These are phyloP conservation scores for Aspergillus arachidicola DNA, from an alignment of 2,329 filamentous ascomycete genomes.

Conservation along the genomic window DNA sequence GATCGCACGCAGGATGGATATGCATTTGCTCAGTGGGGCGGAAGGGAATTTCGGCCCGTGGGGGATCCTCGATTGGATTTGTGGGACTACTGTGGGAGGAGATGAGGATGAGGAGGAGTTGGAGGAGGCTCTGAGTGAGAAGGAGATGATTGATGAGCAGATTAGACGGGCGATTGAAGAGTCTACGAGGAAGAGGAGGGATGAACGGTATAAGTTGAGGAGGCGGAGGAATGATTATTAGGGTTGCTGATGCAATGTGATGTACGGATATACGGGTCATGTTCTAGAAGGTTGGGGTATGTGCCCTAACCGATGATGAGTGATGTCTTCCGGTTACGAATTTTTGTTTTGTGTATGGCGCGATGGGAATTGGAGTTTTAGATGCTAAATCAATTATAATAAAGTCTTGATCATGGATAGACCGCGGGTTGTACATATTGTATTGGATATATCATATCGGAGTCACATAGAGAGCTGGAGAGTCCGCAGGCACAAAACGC, in stretches of 20 bases:
- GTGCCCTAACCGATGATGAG: conserved; percentile 1
- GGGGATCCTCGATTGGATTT: conserved; percentile 50
- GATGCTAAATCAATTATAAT: background rate
- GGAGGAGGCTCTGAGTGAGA: conserved; percentile 20
- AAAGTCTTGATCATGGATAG: background rate
- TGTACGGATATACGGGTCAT: background rate
- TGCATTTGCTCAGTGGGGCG: conserved; percentile 54
- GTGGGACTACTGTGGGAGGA: conserved; percentile 44
- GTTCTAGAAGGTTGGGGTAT: conserved; percentile 1
- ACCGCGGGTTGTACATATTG: background rate
- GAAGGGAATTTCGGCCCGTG: conserved; percentile 50
- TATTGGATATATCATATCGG: background rate
- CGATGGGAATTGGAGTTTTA: background rate
- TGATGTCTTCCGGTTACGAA: conserved; percentile 12
- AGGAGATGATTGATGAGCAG: conserved; percentile 36
- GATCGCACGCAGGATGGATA: conserved; percentile 60
- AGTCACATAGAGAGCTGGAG: background rate
- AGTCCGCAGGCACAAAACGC: background rate
- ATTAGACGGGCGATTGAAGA: conserved; percentile 35
- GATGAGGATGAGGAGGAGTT: conserved; percentile 54
- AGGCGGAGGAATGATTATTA: conserved; percentile 15
- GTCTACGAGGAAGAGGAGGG: conserved; percentile 32
- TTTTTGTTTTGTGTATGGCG: background rate
- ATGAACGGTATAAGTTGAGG: conserved; percentile 19
- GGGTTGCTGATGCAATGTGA: background rate